Conservation (phyloP, 257 asterid species). For the Capsicum chinense region DNA sequence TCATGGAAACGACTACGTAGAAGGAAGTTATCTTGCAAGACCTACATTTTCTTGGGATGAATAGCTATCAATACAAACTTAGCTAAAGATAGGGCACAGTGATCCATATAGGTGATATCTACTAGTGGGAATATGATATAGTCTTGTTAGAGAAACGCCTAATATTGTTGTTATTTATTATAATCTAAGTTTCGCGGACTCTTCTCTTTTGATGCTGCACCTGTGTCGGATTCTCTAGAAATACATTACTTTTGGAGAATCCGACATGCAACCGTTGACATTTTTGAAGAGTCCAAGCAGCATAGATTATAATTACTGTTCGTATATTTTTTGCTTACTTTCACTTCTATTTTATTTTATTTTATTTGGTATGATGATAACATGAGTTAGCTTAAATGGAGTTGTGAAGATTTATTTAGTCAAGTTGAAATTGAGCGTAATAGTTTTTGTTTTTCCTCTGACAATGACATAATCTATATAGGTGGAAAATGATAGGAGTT, state of each 20-base stretch:
- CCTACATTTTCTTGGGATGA: background rate
- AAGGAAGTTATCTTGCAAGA: constrained; percentile 11
- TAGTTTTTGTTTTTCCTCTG: background rate
- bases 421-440: background rate
- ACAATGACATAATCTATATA: background rate
- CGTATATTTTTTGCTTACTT: background rate
- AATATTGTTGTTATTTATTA: background rate
- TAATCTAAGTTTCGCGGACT: background rate
- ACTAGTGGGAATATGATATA: background rate
- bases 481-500: constrained; percentile 20
- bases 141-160: background rate
- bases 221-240: no score
- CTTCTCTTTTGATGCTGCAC: no score
- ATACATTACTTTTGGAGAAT: no score
- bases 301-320: background rate
- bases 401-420: background rate
- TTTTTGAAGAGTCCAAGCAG: no score
- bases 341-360: background rate
- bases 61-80: background rate
- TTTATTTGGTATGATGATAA: background rate
- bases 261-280: no score
- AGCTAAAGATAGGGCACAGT: background rate
- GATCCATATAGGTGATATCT: background rate
- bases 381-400: background rate
- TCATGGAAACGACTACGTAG: no score